Conservation (phyloP, 108 stramenopile genomes). For the Poteriospumella lacustris region DNA sequence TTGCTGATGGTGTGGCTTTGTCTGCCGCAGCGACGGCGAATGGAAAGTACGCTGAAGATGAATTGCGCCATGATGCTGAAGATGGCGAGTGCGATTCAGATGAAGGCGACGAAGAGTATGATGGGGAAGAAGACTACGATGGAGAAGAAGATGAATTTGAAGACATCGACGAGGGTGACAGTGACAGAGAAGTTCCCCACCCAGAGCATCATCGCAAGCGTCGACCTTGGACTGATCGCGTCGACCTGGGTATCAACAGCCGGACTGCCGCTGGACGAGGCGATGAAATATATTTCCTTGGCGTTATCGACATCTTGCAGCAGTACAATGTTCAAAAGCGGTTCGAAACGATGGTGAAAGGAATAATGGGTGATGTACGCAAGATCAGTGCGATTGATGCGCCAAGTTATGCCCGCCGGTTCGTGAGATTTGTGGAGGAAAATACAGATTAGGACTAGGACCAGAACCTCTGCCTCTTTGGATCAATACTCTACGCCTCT, state of each 20-base stretch:
- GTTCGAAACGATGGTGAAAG: conserved; percentile 49
- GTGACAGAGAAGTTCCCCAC: no score
- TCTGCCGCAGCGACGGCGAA: no score
- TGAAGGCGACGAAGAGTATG: neutral
- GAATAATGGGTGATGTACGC: conserved; percentile 32
- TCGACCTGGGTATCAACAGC: conserved; percentile 5
- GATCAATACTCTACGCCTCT: no score
- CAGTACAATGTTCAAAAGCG: conserved; percentile 44
- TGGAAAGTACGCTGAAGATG: no score
- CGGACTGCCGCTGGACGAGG: neutral
- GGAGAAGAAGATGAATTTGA: neutral
- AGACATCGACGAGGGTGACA: neutral
- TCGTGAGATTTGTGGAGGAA: conserved; percentile 46
- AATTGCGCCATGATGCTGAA: neutral
- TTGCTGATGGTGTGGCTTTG: no score
- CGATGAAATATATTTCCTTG: conserved; percentile 56
- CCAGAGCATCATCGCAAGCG: no score
- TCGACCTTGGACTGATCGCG: neutral
- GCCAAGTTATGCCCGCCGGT: conserved; percentile 49
- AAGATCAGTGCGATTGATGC: conserved; percentile 49
- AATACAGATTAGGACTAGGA: conserved; percentile 2
- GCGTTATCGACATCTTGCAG: conserved; percentile 49
- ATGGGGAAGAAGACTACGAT: neutral
- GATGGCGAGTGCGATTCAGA: neutral
- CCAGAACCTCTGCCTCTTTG: no score